phyloP scores from a whole-genome alignment of 116 monocot species.

The Dioscorea cayenensis region DNA sequence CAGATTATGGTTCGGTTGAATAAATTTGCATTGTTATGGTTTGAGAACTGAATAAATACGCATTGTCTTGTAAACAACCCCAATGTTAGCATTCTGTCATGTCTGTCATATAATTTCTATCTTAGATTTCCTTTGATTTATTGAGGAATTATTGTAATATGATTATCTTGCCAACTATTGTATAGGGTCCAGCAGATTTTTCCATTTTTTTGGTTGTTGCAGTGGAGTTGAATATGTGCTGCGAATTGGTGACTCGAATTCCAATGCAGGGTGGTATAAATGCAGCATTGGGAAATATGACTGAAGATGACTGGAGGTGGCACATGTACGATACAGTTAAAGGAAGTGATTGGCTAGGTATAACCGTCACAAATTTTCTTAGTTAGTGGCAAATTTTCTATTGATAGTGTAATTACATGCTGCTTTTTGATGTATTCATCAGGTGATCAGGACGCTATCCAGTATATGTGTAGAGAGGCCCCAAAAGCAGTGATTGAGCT shows the following conservation, averaged over 20 bases:
- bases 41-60: neutral
- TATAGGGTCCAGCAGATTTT: neutral
- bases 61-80: neutral
- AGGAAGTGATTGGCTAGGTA: constrained; percentile 99
- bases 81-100: neutral
- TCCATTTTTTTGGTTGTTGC: neutral
- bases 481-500: constrained; percentile 98
- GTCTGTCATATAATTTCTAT: neutral
- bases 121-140: too few relatives aligned
- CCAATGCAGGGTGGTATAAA: constrained; percentile 57
- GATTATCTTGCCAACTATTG: too few relatives aligned
- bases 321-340: constrained; percentile 99
- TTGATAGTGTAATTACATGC: neutral
- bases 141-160: too few relatives aligned
- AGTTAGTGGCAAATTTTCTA: neutral
- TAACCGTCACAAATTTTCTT: neutral
- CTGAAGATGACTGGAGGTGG: constrained; percentile 99
- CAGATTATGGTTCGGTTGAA: neutral
- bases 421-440: constrained; percentile 3
- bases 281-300: constrained; percentile 98
- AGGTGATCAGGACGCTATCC: constrained; percentile 99
- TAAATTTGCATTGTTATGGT: neutral
- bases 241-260: neutral
- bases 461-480: constrained; percentile 99
- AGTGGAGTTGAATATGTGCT: neutral